Evolutionary conservation across 1,139 yeast species (phyloP).

Genomic region (Geotrichum restrictum): DNA sequence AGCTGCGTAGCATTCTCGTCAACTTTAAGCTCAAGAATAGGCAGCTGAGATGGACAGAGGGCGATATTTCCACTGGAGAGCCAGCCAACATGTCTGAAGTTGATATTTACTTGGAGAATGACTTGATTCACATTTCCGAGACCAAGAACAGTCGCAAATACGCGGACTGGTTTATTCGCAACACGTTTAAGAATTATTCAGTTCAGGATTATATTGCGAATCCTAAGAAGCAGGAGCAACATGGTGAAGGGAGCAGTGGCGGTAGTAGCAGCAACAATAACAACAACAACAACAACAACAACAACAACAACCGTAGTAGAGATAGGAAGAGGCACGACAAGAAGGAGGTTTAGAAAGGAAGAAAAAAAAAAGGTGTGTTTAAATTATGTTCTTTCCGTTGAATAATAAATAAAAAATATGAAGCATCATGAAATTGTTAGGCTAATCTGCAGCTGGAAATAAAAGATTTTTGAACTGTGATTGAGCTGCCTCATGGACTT

Average conservation of each 20-base stretch:
- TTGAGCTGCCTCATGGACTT: slow-evolving; percentile 12
- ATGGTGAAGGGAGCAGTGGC: slow-evolving; percentile 4
- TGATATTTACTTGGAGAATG: slow-evolving; percentile 44
- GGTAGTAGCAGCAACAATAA: slow-evolving; percentile 12
- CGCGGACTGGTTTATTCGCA: slow-evolving; percentile 50
- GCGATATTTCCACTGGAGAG: slow-evolving; percentile 44
- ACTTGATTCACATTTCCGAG: slow-evolving; percentile 45
- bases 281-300: neutral
- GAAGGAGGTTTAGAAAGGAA: slow-evolving; percentile 6
- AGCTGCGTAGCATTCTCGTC: slow-evolving; percentile 39
- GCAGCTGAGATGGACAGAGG: slow-evolving; percentile 45
- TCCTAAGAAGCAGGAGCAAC: slow-evolving; percentile 32
- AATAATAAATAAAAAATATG: neutral
- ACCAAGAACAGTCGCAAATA: slow-evolving; percentile 45
- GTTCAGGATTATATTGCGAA: slow-evolving; percentile 44
- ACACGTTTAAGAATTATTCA: slow-evolving; percentile 44
- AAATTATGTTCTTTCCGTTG: neutral
- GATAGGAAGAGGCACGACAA: slow-evolving; percentile 17
- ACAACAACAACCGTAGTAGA: slow-evolving; percentile 1
- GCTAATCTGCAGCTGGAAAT: neutral
- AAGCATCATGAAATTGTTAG: neutral
- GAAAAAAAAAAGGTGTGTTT: slow-evolving; percentile 1
- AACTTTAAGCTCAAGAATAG: slow-evolving; percentile 46
- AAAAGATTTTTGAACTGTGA: slow-evolving; percentile 6
- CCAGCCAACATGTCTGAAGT: slow-evolving; percentile 43